These are phyloP conservation scores for Diutina pseudorugosa DNA, from an alignment of 1,139 yeast species.

Conservation along the genomic window DNA sequence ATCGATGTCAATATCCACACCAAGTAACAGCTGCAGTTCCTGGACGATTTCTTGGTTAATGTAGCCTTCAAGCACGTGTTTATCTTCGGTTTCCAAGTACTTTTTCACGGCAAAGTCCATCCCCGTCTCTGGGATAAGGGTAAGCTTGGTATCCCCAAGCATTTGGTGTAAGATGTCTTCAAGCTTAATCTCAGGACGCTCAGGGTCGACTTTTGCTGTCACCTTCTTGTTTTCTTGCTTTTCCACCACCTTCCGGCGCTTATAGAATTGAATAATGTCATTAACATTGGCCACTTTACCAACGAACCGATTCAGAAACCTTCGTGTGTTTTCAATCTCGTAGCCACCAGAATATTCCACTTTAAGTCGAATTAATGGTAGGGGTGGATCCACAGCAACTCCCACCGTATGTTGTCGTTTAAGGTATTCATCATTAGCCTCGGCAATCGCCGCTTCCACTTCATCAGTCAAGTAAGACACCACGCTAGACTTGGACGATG, in stretches of 20 bases:
- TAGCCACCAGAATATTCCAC: constrained; percentile 83
- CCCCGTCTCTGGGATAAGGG: constrained; percentile 67
- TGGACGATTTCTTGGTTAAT: constrained; percentile 54
- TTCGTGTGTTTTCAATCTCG: constrained; percentile 81
- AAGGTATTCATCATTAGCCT: constrained; percentile 14
- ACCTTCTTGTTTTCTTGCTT: constrained; percentile 10
- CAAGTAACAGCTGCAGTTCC: constrained; percentile 12
- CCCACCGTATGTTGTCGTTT: constrained; percentile 10
- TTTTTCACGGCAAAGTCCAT: constrained; percentile 61
- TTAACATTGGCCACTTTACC: constrained; percentile 85
- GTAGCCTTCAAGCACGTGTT: constrained; percentile 52
- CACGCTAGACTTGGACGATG: constrained; percentile 52
- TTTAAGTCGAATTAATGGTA: constrained; percentile 70
- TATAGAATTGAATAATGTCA: constrained; percentile 67
- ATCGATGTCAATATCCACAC: neutral
- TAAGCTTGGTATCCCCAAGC: constrained; percentile 48
- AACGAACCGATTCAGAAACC: constrained; percentile 83
- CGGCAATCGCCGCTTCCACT: constrained; percentile 44
- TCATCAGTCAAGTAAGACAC: constrained; percentile 56
- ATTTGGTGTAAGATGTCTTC: constrained; percentile 35
- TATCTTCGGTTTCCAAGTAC: constrained; percentile 77
- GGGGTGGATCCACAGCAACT: constrained; percentile 23
- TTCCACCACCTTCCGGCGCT: constrained; percentile 16
- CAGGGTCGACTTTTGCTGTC: neutral
- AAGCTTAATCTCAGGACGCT: constrained; percentile 28